Evolutionary conservation across 1,284 basidiomycete species (phyloP), one percentile per base, ranked within the genome.

Genomic region (Cryptococcus neoformans): DNA sequence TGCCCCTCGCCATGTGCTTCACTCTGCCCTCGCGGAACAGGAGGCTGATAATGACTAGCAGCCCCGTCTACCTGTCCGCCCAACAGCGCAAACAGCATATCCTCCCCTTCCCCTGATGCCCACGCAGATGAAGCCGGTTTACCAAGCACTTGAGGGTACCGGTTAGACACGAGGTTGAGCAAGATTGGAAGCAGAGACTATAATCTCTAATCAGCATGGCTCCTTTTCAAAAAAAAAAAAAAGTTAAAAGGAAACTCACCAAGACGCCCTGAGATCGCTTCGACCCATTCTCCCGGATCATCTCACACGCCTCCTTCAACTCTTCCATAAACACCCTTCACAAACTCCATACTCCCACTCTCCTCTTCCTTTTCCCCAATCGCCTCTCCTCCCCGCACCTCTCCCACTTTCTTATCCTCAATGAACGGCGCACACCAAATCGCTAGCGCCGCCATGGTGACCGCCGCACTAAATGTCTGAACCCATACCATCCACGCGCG

Each of bases 81-180:
- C 9, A 75, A 62, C 1, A 75, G 59, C 4, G 70, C 67, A 51
- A 69, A 75, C 11, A 75, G 58, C 71, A 74, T 74, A 56, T 75
- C 70, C 54, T 74, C 72, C 11, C 64, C 65, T 47, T 72, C 64
- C 7, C 51, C 52, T 10, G 63, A 64, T 34, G 66, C 51, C 5
- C 53, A 47, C 12, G 51, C 59, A 4, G 57, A 55, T 4, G 56
- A 39, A 4, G 51, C 6, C 14, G 62, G 58, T 44, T 63, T 55
- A n/a, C 68, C 63, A 36, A 69, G 41, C 34, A 70, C 53, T 14
- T 68, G 65, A 6, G 73, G 73, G 49, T 72, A 70, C 16, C 73
- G 64, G 42, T 60, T 62, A 1, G 65, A 59, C 1, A 75, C 66
- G 35, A 72, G 57, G 9, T 56, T 54, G 49, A 70, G 66, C n/a